These are phyloP conservation scores for Castanea sativa DNA, from an alignment of 306 rosid species.

Conservation along the genomic window DNA sequence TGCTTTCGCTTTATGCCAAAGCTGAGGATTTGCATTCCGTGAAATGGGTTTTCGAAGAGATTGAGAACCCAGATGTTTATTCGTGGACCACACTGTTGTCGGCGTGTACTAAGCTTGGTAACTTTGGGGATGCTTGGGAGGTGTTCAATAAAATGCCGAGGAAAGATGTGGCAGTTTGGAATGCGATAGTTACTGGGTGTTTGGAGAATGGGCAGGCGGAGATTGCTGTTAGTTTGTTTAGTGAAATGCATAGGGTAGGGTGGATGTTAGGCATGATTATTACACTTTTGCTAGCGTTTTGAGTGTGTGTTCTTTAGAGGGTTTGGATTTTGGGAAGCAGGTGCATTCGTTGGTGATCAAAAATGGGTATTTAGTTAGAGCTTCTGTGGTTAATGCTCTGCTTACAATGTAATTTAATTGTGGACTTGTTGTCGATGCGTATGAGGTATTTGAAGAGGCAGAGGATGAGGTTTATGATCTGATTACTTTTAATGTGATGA, in stretches of 20 bases:
- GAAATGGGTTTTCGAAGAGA: slow-evolving; percentile 34
- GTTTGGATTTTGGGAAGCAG: slow-evolving; percentile 56
- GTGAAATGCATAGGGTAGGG: slow-evolving; percentile 42
- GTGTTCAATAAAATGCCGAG: slow-evolving; percentile 52
- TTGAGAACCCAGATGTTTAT: slow-evolving; percentile 47
- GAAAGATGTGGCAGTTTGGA: slow-evolving; percentile 60
- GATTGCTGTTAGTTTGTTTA: slow-evolving; percentile 45
- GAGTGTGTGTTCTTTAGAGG: slow-evolving; percentile 47
- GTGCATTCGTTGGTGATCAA: slow-evolving; percentile 55
- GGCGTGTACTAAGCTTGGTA: slow-evolving; percentile 45
- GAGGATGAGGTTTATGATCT: slow-evolving; percentile 37
- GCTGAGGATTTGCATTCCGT: slow-evolving; percentile 38
- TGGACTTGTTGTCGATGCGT: slow-evolving; percentile 43
- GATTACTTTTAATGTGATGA: slow-evolving; percentile 70
- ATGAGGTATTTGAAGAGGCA: slow-evolving; percentile 51
- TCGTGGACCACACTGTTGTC: slow-evolving; percentile 74
- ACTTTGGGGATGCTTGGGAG: slow-evolving; percentile 36
- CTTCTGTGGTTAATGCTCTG: slow-evolving; percentile 67
- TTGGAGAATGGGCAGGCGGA: slow-evolving; percentile 27
- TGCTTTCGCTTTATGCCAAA: slow-evolving; percentile 65
- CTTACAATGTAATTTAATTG: slow-evolving; percentile 64
- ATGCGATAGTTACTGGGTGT: slow-evolving; percentile 66
- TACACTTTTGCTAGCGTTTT: slow-evolving; percentile 58
- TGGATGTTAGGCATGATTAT: slow-evolving; percentile 50
- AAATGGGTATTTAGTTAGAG: slow-evolving; percentile 44